phyloP scores from a whole-genome alignment of 495 filamentous ascomycete species.

The Hyaloscypha variabilis region DNA sequence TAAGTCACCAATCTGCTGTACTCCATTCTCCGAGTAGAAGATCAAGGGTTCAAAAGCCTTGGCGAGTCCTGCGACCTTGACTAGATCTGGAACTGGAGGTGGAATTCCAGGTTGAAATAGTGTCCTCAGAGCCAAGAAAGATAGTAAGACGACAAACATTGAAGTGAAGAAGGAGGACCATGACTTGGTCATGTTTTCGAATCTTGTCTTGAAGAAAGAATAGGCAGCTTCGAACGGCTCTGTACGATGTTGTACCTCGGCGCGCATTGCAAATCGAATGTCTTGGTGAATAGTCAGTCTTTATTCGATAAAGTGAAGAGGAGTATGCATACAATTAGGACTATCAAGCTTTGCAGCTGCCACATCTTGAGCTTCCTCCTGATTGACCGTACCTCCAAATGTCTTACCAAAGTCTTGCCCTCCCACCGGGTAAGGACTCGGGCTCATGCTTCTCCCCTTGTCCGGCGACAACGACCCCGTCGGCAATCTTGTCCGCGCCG shows the following conservation, averaged over 20 bases:
- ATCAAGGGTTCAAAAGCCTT: constrained; percentile 90
- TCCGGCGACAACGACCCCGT: constrained; percentile 53
- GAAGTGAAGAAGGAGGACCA: constrained; percentile 63
- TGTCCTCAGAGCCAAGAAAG: constrained; percentile 60
- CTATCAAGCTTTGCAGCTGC: constrained; percentile 20
- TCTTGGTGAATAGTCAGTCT: constrained; percentile 48
- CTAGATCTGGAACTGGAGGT: constrained; percentile 78
- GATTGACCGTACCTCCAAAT: constrained; percentile 23
- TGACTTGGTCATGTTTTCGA: constrained; percentile 62
- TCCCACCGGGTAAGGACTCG: constrained; percentile 34
- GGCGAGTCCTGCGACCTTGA: constrained; percentile 86
- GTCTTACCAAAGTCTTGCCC: constrained; percentile 25
- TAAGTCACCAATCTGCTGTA: constrained; percentile 79
- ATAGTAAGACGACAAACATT: constrained; percentile 56
- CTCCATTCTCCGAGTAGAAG: constrained; percentile 86
- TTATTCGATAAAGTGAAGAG: constrained; percentile 15
- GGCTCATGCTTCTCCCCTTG: constrained; percentile 48
- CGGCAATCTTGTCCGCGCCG: constrained; percentile 52
- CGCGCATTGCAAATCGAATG: constrained; percentile 81
- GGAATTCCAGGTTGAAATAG: constrained; percentile 67
- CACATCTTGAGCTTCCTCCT: constrained; percentile 18
- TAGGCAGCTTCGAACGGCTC: constrained; percentile 82
- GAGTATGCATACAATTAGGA: constrained; percentile 32
- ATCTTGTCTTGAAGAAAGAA: constrained; percentile 58
- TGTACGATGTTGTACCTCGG: constrained; percentile 84